These are phyloP conservation scores for Solanum chacoense DNA, from an alignment of 305 asterid genomes.

Conservation along the genomic window DNA sequence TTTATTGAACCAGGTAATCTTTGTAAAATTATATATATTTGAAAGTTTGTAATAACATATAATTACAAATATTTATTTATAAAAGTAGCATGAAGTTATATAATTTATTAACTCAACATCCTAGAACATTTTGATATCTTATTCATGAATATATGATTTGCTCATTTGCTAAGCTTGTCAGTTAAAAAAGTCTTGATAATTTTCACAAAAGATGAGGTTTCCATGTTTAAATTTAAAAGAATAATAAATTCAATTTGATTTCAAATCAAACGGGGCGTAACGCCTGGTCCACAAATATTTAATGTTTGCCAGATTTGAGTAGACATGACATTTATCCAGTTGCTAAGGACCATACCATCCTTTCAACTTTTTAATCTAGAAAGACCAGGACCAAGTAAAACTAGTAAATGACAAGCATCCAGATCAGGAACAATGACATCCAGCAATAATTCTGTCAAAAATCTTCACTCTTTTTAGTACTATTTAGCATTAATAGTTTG, in stretches of 20 bases:
- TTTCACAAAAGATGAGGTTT: not conserved
- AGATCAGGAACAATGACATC: not conserved
- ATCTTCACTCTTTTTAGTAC: not conserved
- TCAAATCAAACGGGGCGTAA: not conserved
- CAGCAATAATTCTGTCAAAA: not conserved
- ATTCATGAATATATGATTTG: too few species aligned
- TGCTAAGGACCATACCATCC: not conserved
- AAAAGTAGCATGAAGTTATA: too few species aligned
- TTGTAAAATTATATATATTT: not conserved
- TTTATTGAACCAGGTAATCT: not conserved
- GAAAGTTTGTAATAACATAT: not conserved
- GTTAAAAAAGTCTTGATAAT: too few species aligned
- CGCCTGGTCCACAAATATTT: not conserved
- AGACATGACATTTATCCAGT: not conserved
- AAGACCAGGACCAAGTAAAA: not conserved
- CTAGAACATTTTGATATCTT: too few species aligned
- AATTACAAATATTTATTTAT: too few species aligned
- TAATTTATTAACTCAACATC: accelerated
- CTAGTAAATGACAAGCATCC: not conserved
- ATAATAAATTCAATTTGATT: not conserved
- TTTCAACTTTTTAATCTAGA: not conserved
- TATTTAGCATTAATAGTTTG: not conserved
- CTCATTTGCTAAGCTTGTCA: not conserved
- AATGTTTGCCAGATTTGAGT: not conserved
- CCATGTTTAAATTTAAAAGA: not conserved